Evolutionary conservation across 2,329 filamentous ascomycete genomes (phyloP).

Genomic region (Fusarium multiceps): DNA sequence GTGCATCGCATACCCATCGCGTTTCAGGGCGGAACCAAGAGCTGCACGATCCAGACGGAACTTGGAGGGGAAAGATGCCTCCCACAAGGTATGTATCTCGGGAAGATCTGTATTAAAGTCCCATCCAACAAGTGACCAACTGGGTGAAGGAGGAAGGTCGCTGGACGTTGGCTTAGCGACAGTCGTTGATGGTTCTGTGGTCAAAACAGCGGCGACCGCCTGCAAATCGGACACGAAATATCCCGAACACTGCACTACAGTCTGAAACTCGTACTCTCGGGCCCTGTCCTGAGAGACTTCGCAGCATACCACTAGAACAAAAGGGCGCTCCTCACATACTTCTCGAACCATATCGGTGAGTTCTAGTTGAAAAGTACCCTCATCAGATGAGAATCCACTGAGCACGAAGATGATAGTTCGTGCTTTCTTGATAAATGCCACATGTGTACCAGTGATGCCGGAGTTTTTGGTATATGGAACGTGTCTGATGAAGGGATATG

Average conservation of each 20-base stretch:
- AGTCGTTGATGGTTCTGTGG: conserved; percentile 52
- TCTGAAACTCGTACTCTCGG: conserved; percentile 59
- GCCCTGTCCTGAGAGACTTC: conserved; percentile 54
- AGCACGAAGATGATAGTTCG: conserved; percentile 71
- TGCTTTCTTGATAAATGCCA: conserved; percentile 70
- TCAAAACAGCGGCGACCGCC: conserved; percentile 63
- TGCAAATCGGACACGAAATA: conserved; percentile 62
- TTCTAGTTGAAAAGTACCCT: conserved; percentile 64
- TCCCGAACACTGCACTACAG: conserved; percentile 61
- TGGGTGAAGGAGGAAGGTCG: conserved; percentile 42
- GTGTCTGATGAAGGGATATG: conserved; percentile 73
- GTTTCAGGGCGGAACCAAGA: conserved; percentile 61
- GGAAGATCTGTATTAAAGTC: conserved; percentile 54
- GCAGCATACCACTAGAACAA: conserved; percentile 65
- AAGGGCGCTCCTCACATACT: conserved; percentile 61
- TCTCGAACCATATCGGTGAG: conserved; percentile 59
- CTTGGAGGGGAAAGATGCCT: conserved; percentile 53
- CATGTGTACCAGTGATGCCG: conserved; percentile 73
- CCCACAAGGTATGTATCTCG: conserved; percentile 61
- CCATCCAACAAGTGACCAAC: conserved; percentile 58
- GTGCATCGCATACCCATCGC: conserved; percentile 68
- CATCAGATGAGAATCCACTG: conserved; percentile 58
- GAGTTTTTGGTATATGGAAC: conserved; percentile 74
- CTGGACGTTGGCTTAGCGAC: conserved; percentile 9
- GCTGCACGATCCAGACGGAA: conserved; percentile 59